These are phyloP conservation scores for Thermochaetoides thermophila DNA, from an alignment of 495 filamentous ascomycete species.

Conservation along the genomic window DNA sequence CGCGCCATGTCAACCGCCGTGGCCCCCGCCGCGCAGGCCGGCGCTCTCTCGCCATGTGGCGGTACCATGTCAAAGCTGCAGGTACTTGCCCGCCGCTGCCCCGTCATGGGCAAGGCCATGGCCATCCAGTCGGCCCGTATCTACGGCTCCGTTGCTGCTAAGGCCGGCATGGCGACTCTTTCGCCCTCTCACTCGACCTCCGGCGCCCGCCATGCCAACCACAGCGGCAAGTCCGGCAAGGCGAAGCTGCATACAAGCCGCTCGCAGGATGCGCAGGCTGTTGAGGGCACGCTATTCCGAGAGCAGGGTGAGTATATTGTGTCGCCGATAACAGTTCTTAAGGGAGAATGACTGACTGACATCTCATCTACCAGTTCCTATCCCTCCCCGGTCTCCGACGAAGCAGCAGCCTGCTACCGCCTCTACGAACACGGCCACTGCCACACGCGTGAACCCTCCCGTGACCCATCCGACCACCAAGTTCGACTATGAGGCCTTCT, in stretches of 20 bases:
- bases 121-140: constrained; percentile 61
- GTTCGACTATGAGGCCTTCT: constrained; percentile 88
- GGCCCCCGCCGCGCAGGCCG: constrained; percentile 46
- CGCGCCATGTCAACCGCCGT: constrained; percentile 71
- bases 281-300: constrained; percentile 47
- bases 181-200: too few species aligned
- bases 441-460: constrained; percentile 9
- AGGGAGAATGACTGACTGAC: constrained; percentile 8
- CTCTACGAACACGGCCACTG: constrained; percentile 4
- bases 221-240: constrained; percentile 36
- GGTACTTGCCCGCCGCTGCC: constrained; percentile 85
- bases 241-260: constrained; percentile 71
- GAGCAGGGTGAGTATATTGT: constrained; percentile 44
- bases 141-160: constrained; percentile 17
- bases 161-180: constrained; percentile 29
- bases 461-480: constrained; percentile 26
- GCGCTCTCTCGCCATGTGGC: constrained; percentile 54
- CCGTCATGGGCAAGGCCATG: constrained; percentile 95
- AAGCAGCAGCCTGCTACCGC: constrained; percentile 15
- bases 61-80: constrained; percentile 96
- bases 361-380: constrained; percentile 17
- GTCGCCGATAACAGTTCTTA: too few species aligned
- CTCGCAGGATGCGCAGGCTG: constrained; percentile 52
- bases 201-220: too few species aligned
- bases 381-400: constrained; percentile 22